phyloP scores from a whole-genome alignment of 345 rosid genomes.

The Reutealis trisperma region DNA sequence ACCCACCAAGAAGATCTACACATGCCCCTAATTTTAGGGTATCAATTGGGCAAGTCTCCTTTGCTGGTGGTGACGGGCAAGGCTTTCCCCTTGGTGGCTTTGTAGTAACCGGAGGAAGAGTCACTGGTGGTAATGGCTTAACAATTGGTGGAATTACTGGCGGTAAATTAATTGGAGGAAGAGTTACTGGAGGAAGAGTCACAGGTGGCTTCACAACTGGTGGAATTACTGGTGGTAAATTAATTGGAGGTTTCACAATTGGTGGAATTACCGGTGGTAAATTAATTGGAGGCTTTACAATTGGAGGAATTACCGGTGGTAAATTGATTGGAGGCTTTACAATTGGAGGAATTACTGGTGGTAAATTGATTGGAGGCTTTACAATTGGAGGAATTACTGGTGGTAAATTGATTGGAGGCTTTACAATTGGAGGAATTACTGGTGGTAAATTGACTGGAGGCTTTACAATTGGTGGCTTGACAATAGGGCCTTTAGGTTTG shows the following conservation, averaged over 20 bases:
- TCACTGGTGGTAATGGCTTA: conserved; percentile 12
- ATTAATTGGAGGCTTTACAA: conserved; percentile 8
- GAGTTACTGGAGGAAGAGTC: conserved; percentile 27
- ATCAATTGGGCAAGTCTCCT: conserved; percentile 73
- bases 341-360: conserved; percentile 38
- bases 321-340: neutral
- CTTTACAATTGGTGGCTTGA: conserved; percentile 27
- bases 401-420: neutral
- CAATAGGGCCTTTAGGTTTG: conserved; percentile 8
- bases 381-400: too few species aligned
- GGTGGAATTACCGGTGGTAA: conserved; percentile 41
- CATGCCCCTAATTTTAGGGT: conserved; percentile 87
- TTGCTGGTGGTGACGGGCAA: conserved; percentile 44
- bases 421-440: conserved; percentile 18
- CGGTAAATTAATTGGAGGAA: conserved; percentile 23
- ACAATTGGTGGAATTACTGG: conserved; percentile 20
- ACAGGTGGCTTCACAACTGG: conserved; percentile 17
- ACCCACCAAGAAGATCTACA: conserved; percentile 85
- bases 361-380: conserved; percentile 19
- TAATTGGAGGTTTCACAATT: neutral
- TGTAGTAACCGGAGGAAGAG: neutral
- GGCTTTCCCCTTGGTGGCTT: conserved; percentile 23
- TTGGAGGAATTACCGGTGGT: conserved; percentile 30
- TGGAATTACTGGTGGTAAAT: conserved; percentile 28
- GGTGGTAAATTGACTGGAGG: conserved; percentile 39